phyloP scores from a whole-genome alignment of 1,284 basidiomycete genomes.

The Rugosomyces carneus region DNA sequence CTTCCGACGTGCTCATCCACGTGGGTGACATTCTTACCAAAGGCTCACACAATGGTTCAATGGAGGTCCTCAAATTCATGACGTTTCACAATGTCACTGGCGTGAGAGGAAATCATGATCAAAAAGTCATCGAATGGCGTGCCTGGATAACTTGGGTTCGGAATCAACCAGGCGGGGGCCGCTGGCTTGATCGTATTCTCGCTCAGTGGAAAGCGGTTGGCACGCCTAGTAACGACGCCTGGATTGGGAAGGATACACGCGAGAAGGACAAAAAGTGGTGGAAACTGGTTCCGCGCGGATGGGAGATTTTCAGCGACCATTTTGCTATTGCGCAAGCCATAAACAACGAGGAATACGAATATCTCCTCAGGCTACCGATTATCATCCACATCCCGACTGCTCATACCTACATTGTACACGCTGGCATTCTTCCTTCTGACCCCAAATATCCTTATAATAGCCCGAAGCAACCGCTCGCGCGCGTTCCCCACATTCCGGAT shows the following conservation, averaged over 20 bases:
- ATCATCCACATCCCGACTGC: constrained; percentile 71
- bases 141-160: constrained; percentile 72
- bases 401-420: constrained; percentile 79
- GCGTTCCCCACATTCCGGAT: constrained; percentile 36
- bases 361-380: constrained; percentile 67
- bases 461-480: constrained; percentile 61
- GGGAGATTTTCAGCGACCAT: constrained; percentile 72
- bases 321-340: constrained; percentile 68
- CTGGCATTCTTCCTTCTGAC: constrained; percentile 71
- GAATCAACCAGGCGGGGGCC: constrained; percentile 36
- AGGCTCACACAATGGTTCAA: constrained; percentile 51
- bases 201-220: constrained; percentile 33
- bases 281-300: constrained; percentile 51
- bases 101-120: constrained; percentile 90
- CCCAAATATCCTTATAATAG: constrained; percentile 44
- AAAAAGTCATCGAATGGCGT: constrained; percentile 81
- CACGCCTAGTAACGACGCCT: constrained; percentile 33
- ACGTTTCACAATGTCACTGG: constrained; percentile 55
- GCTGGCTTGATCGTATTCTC: constrained; percentile 46
- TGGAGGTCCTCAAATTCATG: constrained; percentile 63
- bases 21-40: constrained; percentile 79
- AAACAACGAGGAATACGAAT: constrained; percentile 53
- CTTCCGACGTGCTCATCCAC: constrained; percentile 67
- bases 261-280: constrained; percentile 40
- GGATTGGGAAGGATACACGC: constrained; percentile 36